Conservation (phyloP, 768 basidiomycete species). For the Calocera cornea region DNA sequence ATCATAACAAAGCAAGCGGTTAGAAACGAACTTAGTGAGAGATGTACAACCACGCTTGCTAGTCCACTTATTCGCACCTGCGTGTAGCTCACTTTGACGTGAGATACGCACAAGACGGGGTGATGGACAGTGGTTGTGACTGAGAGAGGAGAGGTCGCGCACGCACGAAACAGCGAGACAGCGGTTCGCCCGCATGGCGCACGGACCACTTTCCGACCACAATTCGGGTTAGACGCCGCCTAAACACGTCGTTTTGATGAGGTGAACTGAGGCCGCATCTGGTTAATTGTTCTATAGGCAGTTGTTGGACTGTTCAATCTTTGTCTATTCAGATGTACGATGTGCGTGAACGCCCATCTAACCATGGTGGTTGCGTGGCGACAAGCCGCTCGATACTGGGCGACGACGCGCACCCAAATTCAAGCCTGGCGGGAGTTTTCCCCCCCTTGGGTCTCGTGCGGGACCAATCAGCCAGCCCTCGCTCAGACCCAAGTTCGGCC, state of each 20-base stretch:
- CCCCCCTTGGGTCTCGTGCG: background rate
- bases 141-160: background rate
- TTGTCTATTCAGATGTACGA: background rate
- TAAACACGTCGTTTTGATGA: background rate
- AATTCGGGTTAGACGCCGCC: background rate
- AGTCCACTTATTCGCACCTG: background rate
- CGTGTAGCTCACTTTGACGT: background rate
- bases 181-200: background rate
- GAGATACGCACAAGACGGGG: background rate
- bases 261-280: background rate
- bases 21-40: conserved; percentile 5
- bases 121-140: conserved; percentile 4
- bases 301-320: background rate
- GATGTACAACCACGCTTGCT: background rate
- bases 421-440: background rate
- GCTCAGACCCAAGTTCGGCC: background rate
- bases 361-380: background rate
- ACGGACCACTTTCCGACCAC: background rate
- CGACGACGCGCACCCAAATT: background rate
- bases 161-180: conserved; percentile 2
- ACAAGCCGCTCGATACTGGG: background rate
- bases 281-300: background rate
- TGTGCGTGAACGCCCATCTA: background rate
- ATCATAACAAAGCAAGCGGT: conserved; percentile 3
- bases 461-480: background rate